phyloP scores from a whole-genome alignment of 2,329 filamentous ascomycete genomes.

The Monilinia fructicola region DNA sequence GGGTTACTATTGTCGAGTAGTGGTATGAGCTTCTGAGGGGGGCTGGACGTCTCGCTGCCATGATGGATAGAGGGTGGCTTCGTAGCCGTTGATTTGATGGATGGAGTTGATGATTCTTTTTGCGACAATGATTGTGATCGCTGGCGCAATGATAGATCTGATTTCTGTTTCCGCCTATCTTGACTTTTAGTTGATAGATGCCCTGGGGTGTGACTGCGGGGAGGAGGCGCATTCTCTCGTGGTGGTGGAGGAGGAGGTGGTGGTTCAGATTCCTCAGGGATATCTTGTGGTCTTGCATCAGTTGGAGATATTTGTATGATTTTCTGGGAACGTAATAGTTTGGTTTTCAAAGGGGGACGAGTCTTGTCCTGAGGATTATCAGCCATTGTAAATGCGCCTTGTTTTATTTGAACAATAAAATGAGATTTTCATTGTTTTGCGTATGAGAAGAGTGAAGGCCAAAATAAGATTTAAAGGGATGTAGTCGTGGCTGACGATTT shows the following conservation, averaged over 20 bases:
- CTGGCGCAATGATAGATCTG: conserved; percentile 37
- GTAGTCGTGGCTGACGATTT: conserved; percentile 20
- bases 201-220: conserved; percentile 62
- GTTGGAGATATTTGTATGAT: conserved; percentile 46
- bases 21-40: conserved; percentile 30
- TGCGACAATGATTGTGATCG: conserved; percentile 41
- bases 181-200: conserved; percentile 59
- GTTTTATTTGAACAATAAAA: conserved; percentile 29
- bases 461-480: conserved; percentile 15
- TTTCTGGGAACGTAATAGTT: conserved; percentile 55
- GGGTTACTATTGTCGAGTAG: conserved; percentile 28
- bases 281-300: conserved; percentile 41
- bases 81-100: conserved; percentile 28
- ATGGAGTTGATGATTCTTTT: conserved; percentile 34
- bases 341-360: conserved; percentile 44
- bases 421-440: conserved; percentile 21
- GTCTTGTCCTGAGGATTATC: conserved; percentile 39
- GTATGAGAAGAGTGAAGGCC: conserved; percentile 8
- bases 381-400: conserved; percentile 39
- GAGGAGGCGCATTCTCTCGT: conserved; percentile 38
- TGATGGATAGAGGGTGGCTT: conserved; percentile 29
- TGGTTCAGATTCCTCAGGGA: conserved; percentile 43
- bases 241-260: conserved; percentile 36
- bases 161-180: conserved; percentile 38
- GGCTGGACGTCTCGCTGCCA: conserved; percentile 28